phyloP scores from a whole-genome alignment of 805 yeast species.

The Sugiyamaella lignohabitans region DNA sequence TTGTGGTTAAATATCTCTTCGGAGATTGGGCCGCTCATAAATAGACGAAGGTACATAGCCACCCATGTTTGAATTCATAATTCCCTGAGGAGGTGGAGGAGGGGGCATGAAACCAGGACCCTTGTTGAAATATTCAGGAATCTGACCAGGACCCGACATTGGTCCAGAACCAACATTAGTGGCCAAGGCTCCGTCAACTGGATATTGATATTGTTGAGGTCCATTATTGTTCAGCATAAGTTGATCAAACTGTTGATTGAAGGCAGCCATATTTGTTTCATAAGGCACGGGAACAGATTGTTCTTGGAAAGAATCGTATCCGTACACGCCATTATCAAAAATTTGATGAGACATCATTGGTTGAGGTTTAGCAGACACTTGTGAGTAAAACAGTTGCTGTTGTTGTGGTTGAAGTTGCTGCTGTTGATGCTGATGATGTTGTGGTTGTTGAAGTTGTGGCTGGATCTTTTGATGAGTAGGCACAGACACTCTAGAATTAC shows the following conservation, averaged over 20 bases:
- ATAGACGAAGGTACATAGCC: neutral
- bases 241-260: neutral
- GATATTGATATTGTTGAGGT: neutral
- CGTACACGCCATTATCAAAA: no score
- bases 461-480: no score
- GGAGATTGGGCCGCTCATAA: neutral
- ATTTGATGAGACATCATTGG: no score
- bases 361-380: no score
- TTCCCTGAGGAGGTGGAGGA: constrained; percentile 5
- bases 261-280: neutral
- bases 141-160: no score
- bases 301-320: neutral
- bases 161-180: no score
- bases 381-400: no score
- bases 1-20: neutral
- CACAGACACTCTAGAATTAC: neutral
- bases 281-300: neutral
- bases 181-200: no score
- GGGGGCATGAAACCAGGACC: constrained; percentile 1
- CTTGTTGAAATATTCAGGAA: no score
- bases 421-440: no score
- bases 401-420: no score
- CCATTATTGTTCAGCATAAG: neutral
- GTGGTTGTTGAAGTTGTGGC: no score
- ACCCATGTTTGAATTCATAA: neutral